phyloP scores from a whole-genome alignment of 352 stramenopile genomes.

The Phytophthora pistaciae region DNA sequence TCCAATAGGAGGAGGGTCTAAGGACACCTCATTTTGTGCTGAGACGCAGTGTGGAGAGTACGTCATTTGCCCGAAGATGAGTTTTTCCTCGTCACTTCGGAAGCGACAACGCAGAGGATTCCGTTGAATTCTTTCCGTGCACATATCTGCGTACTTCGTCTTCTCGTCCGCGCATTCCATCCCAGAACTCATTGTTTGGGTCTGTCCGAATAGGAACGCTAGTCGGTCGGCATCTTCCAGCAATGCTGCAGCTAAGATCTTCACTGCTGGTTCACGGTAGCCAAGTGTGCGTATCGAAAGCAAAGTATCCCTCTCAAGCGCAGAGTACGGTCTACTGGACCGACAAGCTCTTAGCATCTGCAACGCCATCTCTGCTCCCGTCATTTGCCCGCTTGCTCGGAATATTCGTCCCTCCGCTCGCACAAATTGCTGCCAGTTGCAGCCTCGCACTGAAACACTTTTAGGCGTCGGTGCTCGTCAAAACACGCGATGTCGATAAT shows the following conservation, averaged over 20 bases:
- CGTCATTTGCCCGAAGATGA: constrained; percentile 17
- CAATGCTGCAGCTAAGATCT: constrained; percentile 40
- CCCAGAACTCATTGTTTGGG: not conserved
- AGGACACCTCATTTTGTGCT: constrained; percentile 10
- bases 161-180: constrained; percentile 21
- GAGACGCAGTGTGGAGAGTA: not conserved
- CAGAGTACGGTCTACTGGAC: constrained; percentile 40
- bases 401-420: constrained; percentile 29
- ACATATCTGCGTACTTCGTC: constrained; percentile 30
- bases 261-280: constrained; percentile 50
- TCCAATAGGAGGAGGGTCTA: constrained; percentile 11
- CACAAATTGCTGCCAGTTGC: constrained; percentile 51
- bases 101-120: constrained; percentile 38
- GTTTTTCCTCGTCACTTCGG: constrained; percentile 23
- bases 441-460: constrained; percentile 40
- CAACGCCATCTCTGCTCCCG: constrained; percentile 53
- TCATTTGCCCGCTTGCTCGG: constrained; percentile 52
- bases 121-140: constrained; percentile 11
- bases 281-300: constrained; percentile 33
- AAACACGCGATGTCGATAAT: constrained; percentile 33
- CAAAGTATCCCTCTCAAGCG: constrained; percentile 33
- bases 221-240: constrained; percentile 35
- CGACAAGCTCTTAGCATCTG: constrained; percentile 53
- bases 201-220: constrained; percentile 26
- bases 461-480: constrained; percentile 46